Conservation (phyloP, 768 basidiomycete genomes). For the Glaciozyma martinii region DNA sequence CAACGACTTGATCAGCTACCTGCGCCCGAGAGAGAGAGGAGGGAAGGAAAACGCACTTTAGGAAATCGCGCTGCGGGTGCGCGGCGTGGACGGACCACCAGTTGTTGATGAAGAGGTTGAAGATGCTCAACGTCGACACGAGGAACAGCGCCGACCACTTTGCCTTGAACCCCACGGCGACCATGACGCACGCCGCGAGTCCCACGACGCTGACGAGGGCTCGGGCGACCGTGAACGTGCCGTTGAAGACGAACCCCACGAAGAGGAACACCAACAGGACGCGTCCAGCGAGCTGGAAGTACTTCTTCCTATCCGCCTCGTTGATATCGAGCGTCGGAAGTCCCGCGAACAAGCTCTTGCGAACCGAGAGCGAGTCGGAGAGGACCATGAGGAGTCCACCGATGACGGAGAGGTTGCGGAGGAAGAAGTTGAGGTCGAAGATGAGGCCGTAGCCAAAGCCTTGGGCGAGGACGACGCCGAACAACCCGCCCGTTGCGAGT, state of each 20-base stretch:
- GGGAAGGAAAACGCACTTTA: constrained; percentile 59
- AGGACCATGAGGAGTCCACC: constrained; percentile 99
- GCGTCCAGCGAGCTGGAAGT: constrained; percentile 89
- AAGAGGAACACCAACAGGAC: constrained; percentile 98
- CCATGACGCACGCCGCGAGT: constrained; percentile 85
- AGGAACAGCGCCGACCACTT: constrained; percentile 97
- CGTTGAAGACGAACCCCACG: constrained; percentile 70
- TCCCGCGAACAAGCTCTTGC: constrained; percentile 75
- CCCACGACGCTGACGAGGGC: constrained; percentile 75
- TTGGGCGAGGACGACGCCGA: constrained; percentile 85
- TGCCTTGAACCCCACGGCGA: constrained; percentile 97
- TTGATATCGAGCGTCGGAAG: constrained; percentile 61
- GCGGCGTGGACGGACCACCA: constrained; percentile 90
- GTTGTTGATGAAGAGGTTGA: constrained; percentile 74
- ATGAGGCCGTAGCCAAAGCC: constrained; percentile 98
- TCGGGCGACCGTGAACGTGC: constrained; percentile 23
- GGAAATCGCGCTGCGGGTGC: constrained; percentile 94
- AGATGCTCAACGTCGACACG: constrained; percentile 77
- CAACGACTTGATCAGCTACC: constrained; percentile 1
- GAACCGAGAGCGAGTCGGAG: constrained; percentile 82
- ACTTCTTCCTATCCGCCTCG: constrained; percentile 96
- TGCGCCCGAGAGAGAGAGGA: constrained; percentile 18
- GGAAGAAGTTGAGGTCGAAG: constrained; percentile 99
- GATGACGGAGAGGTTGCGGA: constrained; percentile 94
- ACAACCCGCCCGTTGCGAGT: constrained; percentile 78